Base-by-base conservation (phyloP, 306 rosid genomes). In the Begonia peltatifolia region DNA sequence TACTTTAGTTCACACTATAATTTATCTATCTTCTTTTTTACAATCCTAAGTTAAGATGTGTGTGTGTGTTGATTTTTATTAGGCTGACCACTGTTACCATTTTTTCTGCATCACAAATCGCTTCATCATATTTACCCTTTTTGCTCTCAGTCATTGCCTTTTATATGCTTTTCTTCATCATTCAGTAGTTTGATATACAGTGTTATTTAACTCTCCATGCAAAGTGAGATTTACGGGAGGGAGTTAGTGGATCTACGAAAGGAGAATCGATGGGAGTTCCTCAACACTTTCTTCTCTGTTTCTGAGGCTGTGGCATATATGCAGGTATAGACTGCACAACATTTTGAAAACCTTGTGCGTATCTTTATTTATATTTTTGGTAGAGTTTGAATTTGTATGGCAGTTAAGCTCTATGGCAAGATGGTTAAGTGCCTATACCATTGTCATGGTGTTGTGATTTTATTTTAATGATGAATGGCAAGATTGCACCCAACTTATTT, bases 221-320 rank as follows among this genome's bases (percentile, higher is more conserved):
- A 70, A 77, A 85, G 95, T 74, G 97, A 90, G 81, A 80, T 83
- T 66, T 90, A 90, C 38, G 95, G 97, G 67, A 76, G 95, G 79
- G 97, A 90, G 75, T 77, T 90, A 65, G 95, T 90, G 77, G 95
- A 90, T 72, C 81, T 90, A 70, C 90, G 96, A 50, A 85, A 80
- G 47, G 87, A 85, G 70, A 76, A 66, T 73, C 76, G 68, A 73
- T 90, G 99, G 99, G 95, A 80, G 69, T 90, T 90, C 70, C 85
- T 90, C 66, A 90, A 90, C 50, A 90, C 99, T 35, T 64, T 90
- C 18, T 90, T 90, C 83, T 90, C 99, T 18, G 95, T 90, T 68
- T 90, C 94, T 22, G 95, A 85, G 70, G 97, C 95, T 69, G 97
- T 90, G 75, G 97, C 99, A 38, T 90, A 83, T 71, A 83, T 90